Evolutionary conservation across 2,329 filamentous ascomycete genomes (phyloP).

Genomic region (Penicillium nordicum): DNA sequence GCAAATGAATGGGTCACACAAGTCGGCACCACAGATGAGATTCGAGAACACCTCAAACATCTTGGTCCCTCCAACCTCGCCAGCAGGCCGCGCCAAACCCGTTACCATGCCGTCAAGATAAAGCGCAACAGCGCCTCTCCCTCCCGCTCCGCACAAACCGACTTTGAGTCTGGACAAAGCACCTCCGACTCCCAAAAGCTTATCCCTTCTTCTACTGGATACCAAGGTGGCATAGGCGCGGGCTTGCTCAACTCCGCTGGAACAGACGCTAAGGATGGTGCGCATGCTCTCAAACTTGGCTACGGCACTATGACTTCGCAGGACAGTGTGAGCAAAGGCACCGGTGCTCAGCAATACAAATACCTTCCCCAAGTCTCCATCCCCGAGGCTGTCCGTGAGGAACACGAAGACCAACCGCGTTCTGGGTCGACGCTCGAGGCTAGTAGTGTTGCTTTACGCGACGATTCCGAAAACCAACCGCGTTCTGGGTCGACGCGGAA

Average conservation of each 20-base stretch:
- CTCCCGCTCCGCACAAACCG: conserved; percentile 35
- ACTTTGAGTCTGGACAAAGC: conserved; percentile 39
- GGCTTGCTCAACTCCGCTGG: conserved; percentile 54
- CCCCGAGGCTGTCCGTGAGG: conserved; percentile 32
- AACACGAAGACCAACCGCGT: conserved; percentile 25
- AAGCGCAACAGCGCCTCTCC: conserved; percentile 52
- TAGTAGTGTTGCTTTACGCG: conserved; percentile 14
- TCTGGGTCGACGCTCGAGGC: conserved; percentile 18
- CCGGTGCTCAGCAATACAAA: conserved; percentile 20
- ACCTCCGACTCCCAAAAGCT: conserved; percentile 38
- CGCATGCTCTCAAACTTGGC: conserved; percentile 56
- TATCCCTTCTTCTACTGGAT: conserved; percentile 33
- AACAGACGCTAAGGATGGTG: conserved; percentile 61
- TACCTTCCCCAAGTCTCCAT: conserved; percentile 29
- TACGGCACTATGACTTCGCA: conserved; percentile 49
- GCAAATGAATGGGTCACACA: conserved; percentile 41
- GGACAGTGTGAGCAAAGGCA: conserved; percentile 26
- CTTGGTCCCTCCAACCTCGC: conserved; percentile 63
- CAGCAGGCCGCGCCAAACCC: conserved; percentile 57
- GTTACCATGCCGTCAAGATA: conserved; percentile 63
- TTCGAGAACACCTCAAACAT: conserved; percentile 60
- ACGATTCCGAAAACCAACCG: not conserved
- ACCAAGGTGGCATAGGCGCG: conserved; percentile 52
- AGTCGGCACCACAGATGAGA: conserved; percentile 52
- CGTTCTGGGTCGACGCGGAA: conserved; percentile 15